A percentile compares a stretch with the other conserved stretches of the same genome.
Conservation (phyloP, 1,284 basidiomycete species). For the Rhodotorula sp. region DNA sequence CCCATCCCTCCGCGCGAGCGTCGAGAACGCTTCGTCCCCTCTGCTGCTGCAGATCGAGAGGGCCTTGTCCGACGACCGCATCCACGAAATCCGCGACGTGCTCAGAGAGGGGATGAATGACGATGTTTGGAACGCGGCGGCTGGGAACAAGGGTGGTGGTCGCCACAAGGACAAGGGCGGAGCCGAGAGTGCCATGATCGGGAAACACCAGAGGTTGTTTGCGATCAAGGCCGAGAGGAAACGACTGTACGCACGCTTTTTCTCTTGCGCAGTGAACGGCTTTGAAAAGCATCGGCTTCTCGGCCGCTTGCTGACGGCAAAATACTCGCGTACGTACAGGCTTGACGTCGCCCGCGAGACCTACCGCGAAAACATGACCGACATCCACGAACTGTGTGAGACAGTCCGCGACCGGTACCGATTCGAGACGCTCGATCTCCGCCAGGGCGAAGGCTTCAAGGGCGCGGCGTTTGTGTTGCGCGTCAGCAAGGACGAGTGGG, state of each 20-base stretch:
- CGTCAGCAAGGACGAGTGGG: slow-evolving; percentile 28
- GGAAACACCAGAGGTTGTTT: slow-evolving; percentile 34
- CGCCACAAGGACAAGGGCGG: slow-evolving; percentile 10
- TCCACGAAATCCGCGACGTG: slow-evolving; percentile 61
- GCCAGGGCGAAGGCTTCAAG: slow-evolving; percentile 13
- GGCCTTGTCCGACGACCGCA: slow-evolving; percentile 69
- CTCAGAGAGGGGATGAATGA: slow-evolving; percentile 69
- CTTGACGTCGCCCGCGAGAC: slow-evolving; percentile 90
- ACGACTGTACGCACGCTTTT: slow-evolving; percentile 10
- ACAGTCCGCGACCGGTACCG: slow-evolving; percentile 12
- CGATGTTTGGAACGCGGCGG: slow-evolving; percentile 77
- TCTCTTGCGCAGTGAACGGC: neutral
- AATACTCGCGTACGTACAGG: slow-evolving; percentile 57
- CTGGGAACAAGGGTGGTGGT: neutral
- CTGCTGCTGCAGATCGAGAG: slow-evolving; percentile 63
- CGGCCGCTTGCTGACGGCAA: neutral
- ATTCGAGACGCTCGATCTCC: slow-evolving; percentile 31
- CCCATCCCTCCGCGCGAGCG: slow-evolving; percentile 61
- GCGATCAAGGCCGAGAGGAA: slow-evolving; percentile 42
- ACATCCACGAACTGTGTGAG: slow-evolving; percentile 35
- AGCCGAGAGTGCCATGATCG: slow-evolving; percentile 13
- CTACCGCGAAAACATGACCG: slow-evolving; percentile 58
- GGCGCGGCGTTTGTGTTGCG: slow-evolving; percentile 36
- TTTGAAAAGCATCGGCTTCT: neutral
- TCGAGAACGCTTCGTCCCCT: slow-evolving; percentile 52